Evolutionary conservation across 2,329 filamentous ascomycete species (phyloP), one percentile per base, ranked within the genome.

Genomic region (Paraphaeosphaeria sporulosa): DNA sequence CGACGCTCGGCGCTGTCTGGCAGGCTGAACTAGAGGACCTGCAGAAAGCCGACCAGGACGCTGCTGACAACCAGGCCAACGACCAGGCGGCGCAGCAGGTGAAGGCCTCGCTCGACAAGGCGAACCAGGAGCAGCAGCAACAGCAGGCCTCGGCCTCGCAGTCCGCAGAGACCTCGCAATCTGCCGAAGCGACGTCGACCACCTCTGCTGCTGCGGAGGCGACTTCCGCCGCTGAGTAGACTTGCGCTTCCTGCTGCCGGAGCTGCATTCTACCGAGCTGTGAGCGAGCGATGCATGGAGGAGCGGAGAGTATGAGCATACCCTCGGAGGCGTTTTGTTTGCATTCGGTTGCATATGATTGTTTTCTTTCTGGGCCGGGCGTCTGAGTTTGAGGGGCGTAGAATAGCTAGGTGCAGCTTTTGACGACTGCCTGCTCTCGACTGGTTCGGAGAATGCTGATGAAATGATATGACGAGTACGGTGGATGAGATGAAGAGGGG

Each of bases 1-100:
- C 67, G 4, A 69, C 64, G 2, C 63, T 72, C 40, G 72, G 67
- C 17, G 68, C 59, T 12, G 64, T 69, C 59, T 74, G 71, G 72
- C 62, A 71, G 48, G 57, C 51, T 10, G 71, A 69, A 50, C 55
- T 75, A 5, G 21, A 71, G 63, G 71, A 74, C 21, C 56, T 70
- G 25, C 68, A 74, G 63, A 65, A 62, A 19, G 57, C 57, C 19
- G 64, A 69, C 9, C 67, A 71, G 56, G 67, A 73, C 30, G 54
- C 47, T 9, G 50, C 57, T 15, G 70, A 74, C 57, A 73, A 66
- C 55, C 40, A 69, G 50, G 49, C 68, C 43, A 74, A 74, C 59
- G 58, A 64, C 9, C 44, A 64, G 48, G 60, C 65, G 44, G 70
- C 70, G 19, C 58, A 38, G 4, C 46, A 70, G 57, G 67, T 70